These are phyloP conservation scores for Coprinopsis sp. DNA, from an alignment of 768 basidiomycete species.

Conservation along the genomic window DNA sequence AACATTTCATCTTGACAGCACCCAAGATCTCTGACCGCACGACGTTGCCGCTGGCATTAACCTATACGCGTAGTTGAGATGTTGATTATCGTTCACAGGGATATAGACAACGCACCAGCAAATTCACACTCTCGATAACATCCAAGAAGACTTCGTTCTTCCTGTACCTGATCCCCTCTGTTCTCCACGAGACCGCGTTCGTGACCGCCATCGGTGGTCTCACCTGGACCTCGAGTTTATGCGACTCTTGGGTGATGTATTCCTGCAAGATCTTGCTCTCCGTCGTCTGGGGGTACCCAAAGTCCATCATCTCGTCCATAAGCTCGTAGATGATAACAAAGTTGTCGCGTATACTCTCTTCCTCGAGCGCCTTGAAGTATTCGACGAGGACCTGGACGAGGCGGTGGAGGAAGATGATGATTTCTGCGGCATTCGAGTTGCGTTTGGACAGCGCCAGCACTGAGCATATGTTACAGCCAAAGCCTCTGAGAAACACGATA, in stretches of 20 bases:
- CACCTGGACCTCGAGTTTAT: slow-evolving; percentile 91
- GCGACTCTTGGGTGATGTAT: slow-evolving; percentile 98
- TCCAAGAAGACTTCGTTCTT: slow-evolving; percentile 99
- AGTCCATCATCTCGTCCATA: slow-evolving; percentile 99
- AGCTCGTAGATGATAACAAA: slow-evolving; percentile 99
- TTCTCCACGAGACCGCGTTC: slow-evolving; percentile 97
- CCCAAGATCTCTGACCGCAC: slow-evolving; percentile 96
- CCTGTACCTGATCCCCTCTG: slow-evolving; percentile 93
- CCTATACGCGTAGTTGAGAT: slow-evolving; percentile 40
- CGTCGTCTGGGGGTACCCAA: slow-evolving; percentile 97
- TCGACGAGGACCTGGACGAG: slow-evolving; percentile 90
- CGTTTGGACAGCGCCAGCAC: slow-evolving; percentile 95
- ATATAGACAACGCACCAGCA: slow-evolving; percentile 58
- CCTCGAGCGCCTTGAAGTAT: slow-evolving; percentile 99
- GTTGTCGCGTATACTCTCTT: slow-evolving; percentile 98
- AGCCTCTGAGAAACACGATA: neutral
- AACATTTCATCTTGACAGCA: slow-evolving; percentile 99
- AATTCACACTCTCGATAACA: slow-evolving; percentile 95
- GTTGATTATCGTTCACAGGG: neutral
- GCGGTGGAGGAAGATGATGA: slow-evolving; percentile 94
- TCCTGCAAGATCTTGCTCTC: slow-evolving; percentile 99
- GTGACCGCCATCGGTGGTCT: slow-evolving; percentile 96
- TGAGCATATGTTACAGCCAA: slow-evolving; percentile 24
- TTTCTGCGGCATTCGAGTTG: slow-evolving; percentile 93
- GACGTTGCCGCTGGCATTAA: slow-evolving; percentile 95